A percentile compares a stretch with the other conserved stretches of the same genome.
Conservation (phyloP, 331 rosid genomes). For the Dryas integrifolia region DNA sequence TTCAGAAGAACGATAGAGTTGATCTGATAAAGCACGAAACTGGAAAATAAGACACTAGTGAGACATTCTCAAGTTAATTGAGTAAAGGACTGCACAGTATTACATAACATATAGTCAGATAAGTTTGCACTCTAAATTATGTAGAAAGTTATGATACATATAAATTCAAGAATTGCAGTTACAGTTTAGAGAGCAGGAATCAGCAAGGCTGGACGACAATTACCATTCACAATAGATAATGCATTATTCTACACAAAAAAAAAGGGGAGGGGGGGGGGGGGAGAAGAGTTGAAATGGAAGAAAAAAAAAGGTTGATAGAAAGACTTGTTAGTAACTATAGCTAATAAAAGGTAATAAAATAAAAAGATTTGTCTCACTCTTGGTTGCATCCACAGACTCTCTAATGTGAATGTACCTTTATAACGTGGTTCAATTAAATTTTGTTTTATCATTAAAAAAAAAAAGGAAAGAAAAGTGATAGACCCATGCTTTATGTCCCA, state of each 20-base stretch:
- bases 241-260: neutral
- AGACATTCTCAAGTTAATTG: conserved; percentile 18
- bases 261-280: too few species aligned
- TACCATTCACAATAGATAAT: neutral
- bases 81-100: neutral
- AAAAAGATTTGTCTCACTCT: neutral
- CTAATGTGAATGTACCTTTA: neutral
- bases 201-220: neutral
- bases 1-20: conserved; percentile 79
- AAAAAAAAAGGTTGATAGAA: neutral
- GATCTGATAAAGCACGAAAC: conserved; percentile 97
- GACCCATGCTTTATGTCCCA: neutral
- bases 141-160: neutral
- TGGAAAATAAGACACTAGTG: conserved; percentile 32
- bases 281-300: too few species aligned
- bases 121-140: neutral
- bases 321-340: neutral
- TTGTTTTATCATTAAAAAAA: neutral
- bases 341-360: too few species aligned
- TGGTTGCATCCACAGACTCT: neutral
- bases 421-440: neutral
- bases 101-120: neutral
- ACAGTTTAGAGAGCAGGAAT: neutral
- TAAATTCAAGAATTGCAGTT: neutral
- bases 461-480: neutral